Evolutionary conservation across 2,329 filamentous ascomycete genomes (phyloP).

Genomic region (Colletotrichum graminicola): DNA sequence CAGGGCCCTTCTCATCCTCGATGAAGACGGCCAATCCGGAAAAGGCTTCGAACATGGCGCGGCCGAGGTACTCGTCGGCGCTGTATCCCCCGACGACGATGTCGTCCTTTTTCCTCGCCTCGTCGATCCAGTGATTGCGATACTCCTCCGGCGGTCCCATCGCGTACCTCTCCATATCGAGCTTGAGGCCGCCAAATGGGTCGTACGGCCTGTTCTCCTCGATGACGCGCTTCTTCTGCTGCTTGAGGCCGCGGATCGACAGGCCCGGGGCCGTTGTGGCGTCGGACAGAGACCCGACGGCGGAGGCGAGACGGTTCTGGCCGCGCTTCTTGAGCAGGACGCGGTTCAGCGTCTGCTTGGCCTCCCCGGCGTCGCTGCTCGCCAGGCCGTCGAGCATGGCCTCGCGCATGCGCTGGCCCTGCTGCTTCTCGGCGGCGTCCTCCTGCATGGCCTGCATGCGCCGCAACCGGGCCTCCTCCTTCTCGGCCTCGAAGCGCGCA

Average conservation of each 20-base stretch:
- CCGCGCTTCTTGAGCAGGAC: conserved; percentile 81
- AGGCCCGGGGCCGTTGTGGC: conserved; percentile 53
- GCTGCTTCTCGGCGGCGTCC: conserved; percentile 77
- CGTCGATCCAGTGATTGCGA: conserved; percentile 79
- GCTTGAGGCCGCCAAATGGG: conserved; percentile 82
- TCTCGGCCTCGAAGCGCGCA: conserved; percentile 71
- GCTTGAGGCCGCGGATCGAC: conserved; percentile 86
- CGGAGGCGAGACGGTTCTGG: conserved; percentile 56
- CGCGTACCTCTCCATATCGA: conserved; percentile 77
- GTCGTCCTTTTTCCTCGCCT: conserved; percentile 72
- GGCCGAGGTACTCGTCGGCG: conserved; percentile 82
- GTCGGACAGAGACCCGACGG: conserved; percentile 50
- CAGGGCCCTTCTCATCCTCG: conserved; percentile 75
- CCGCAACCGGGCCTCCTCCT: conserved; percentile 73
- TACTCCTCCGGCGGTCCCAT: conserved; percentile 73
- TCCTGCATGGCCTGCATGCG: conserved; percentile 74
- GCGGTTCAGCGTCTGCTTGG: conserved; percentile 68
- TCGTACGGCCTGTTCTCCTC: conserved; percentile 84
- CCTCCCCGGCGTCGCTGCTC: conserved; percentile 69
- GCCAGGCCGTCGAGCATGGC: conserved; percentile 79
- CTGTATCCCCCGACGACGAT: conserved; percentile 86
- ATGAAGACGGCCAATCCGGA: conserved; percentile 89
- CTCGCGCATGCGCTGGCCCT: conserved; percentile 72
- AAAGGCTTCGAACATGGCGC: conserved; percentile 90
- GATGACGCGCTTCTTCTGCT: conserved; percentile 58